Percentiles rank a stretch among this genome's conserved stretches.
Evolutionary conservation across 495 filamentous ascomycete genomes (phyloP).

Genomic region (Neurospora tetrasperma): DNA sequence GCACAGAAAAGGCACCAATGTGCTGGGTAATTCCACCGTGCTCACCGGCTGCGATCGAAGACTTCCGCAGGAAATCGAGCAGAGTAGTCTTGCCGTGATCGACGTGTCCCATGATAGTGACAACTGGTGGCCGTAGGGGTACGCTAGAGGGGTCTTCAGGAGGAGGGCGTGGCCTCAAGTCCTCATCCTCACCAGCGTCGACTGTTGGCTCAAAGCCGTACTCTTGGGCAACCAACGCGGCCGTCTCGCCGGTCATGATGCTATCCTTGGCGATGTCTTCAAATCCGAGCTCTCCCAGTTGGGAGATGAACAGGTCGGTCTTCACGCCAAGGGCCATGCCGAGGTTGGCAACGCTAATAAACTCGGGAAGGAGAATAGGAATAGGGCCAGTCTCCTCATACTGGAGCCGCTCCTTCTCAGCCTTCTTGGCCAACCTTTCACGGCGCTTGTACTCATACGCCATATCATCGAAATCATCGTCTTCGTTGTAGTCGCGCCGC

Average conservation of each 20-base stretch:
- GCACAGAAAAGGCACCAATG: constrained; percentile 96
- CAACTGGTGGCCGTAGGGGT: constrained; percentile 76
- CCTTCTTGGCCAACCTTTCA: constrained; percentile 26
- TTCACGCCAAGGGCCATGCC: constrained; percentile 68
- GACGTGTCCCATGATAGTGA: constrained; percentile 99
- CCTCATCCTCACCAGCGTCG: constrained; percentile 53
- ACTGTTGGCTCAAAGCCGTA: constrained; percentile 87
- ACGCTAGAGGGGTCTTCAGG: constrained; percentile 60
- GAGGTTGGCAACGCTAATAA: constrained; percentile 77
- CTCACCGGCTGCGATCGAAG: constrained; percentile 79
- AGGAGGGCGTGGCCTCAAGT: constrained; percentile 62
- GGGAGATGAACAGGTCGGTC: constrained; percentile 55
- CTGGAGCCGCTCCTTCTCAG: constrained; percentile 21
- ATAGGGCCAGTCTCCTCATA: constrained; percentile 20
- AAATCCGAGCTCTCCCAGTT: constrained; percentile 75
- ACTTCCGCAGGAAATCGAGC: constrained; percentile 87
- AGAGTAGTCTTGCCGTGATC: constrained; percentile 98
- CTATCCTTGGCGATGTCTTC: constrained; percentile 68
- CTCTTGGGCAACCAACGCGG: constrained; percentile 82
- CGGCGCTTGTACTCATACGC: constrained; percentile 23
- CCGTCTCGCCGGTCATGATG: constrained; percentile 80
- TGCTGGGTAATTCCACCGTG: constrained; percentile 98
- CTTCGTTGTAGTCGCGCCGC: constrained; percentile 15
- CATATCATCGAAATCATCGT: constrained; percentile 27
- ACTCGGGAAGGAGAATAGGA: constrained; percentile 71